Evolutionary conservation across 495 filamentous ascomycete species (phyloP).

Genomic region (Sordaria brevicollis): DNA sequence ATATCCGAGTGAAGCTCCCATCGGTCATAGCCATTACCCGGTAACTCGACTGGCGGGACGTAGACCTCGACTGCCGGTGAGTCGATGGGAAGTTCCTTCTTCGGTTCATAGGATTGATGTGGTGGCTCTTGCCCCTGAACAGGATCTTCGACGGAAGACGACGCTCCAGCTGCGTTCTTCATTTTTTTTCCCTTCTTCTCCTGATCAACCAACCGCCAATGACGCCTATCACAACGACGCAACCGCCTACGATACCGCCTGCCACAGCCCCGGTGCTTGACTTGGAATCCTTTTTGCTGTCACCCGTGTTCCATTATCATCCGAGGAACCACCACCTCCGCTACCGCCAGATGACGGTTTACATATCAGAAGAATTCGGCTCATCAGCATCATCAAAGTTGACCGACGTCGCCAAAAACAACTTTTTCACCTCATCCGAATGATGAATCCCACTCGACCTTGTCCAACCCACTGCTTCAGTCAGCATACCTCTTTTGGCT

Average conservation of each 20-base stretch:
- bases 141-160: neutral
- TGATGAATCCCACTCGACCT: neutral
- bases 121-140: neutral
- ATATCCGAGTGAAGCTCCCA: neutral
- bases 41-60: neutral
- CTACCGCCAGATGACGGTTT: neutral
- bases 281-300: neutral
- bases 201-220: neutral
- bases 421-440: neutral
- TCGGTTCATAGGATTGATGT: neutral
- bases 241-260: neutral
- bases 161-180: neutral
- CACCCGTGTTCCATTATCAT: neutral
- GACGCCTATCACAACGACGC: neutral
- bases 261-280: neutral
- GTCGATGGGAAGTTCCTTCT: neutral
- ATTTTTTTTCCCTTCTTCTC: neutral
- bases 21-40: neutral
- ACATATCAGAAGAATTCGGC: neutral
- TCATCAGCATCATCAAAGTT: neutral
- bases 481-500: neutral
- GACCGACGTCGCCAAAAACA: neutral
- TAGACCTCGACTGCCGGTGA: neutral
- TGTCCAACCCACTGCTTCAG: neutral
- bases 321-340: neutral